phyloP scores from a whole-genome alignment of 2,329 filamentous ascomycete genomes.

The Hypoxylon sp. region DNA sequence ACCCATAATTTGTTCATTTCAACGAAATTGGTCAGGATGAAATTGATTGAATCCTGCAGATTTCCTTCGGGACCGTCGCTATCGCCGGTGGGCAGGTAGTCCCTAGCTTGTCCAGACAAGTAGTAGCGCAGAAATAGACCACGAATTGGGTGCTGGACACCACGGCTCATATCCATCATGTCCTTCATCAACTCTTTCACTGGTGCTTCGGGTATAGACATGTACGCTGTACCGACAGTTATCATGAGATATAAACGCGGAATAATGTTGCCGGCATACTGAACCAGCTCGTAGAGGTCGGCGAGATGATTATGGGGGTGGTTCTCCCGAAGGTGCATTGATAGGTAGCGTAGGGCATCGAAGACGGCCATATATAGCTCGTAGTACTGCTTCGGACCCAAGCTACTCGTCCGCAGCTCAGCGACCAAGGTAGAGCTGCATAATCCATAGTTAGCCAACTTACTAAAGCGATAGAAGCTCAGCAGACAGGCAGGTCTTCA shows the following conservation, averaged over 20 bases:
- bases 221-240: constrained; percentile 98
- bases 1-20: constrained; percentile 99
- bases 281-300: constrained; percentile 96
- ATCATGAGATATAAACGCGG: constrained; percentile 98
- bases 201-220: constrained; percentile 97
- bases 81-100: constrained; percentile 84
- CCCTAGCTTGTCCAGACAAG: constrained; percentile 92
- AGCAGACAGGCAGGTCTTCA: constrained; percentile 9
- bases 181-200: constrained; percentile 99
- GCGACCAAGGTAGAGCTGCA: constrained; percentile 94
- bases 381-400: constrained; percentile 99
- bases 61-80: constrained; percentile 96
- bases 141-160: constrained; percentile 95
- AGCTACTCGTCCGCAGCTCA: constrained; percentile 95
- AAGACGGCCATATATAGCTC: constrained; percentile 99
- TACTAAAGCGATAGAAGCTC: constrained; percentile 47
- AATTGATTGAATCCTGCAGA: constrained; percentile 96
- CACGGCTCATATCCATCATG: constrained; percentile 99
- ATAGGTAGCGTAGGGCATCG: constrained; percentile 95
- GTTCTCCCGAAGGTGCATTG: constrained; percentile 95
- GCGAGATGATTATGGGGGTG: constrained; percentile 98
- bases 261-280: constrained; percentile 98
- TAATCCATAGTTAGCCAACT: constrained; percentile 46
- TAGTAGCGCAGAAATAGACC: constrained; percentile 97
- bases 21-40: constrained; percentile 97